Evolutionary conservation across 345 rosid species (phyloP), one percentile per base, ranked within the genome.

Genomic region (Arabis hirsuta): DNA sequence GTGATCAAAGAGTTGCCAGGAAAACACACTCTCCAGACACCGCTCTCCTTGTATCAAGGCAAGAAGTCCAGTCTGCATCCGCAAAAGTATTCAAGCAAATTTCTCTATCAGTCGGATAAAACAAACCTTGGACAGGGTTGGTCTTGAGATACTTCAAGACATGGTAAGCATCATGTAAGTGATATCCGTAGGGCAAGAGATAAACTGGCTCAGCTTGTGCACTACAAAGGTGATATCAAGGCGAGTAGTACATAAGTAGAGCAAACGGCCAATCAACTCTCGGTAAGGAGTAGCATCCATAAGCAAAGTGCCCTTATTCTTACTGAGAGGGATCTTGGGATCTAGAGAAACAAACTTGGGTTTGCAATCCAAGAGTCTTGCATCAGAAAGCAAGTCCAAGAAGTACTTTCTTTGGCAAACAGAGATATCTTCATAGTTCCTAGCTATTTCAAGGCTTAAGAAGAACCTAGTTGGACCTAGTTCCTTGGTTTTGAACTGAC

Each of bases 51-150:
- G 41, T 7, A 4, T 55, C 38, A 0, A 0, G 2, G 0, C 60
- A 31, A 0, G 41, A 7, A 0, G 6, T 12, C 41, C 60, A 55
- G 4, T 55, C 60, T 0, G 41, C 60, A 31, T 31, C 60, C 0
- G 20, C 3, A 31, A 55, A 55, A 2, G 1, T 24, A 29, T 55
- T 55, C 0, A 31, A 1, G 7, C 22, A 7, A 0, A 31, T 0
- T 0, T n/a, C 7, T 0, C 12, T 3, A 0, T 0, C 4, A 0
- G 22, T 7, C 0, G 22, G n/a, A 1, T 31, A 31, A 0, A 55
- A 55, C 0, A 55, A 1, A 0, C 41, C 60, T 31, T 54, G 41
- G 0, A 41, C 60, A 0, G 12, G 41, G n/a, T n/a, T 55, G 0
- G 3, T 6, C 0, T 55, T 55, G 3, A 55, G 2, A 4, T 55